Evolutionary conservation across 2,329 filamentous ascomycete species (phyloP).

Genomic region (Cercospora sp.): DNA sequence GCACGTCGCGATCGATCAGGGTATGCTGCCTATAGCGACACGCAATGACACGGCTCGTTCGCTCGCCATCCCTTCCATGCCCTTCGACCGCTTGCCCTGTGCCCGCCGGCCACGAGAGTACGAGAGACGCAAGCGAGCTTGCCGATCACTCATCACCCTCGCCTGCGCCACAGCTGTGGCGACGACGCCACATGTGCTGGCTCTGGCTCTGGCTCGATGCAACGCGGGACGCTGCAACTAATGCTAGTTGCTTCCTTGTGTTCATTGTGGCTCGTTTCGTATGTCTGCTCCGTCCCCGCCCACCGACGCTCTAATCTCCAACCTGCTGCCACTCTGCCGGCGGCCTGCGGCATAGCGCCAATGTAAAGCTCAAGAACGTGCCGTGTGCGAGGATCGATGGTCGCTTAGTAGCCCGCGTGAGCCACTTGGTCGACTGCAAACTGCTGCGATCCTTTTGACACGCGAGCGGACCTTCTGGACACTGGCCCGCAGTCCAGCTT

Average conservation of each 20-base stretch:
- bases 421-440: not conserved
- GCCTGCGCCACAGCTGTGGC: conserved; percentile 3
- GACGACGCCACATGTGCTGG: not conserved
- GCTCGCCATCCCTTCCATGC: conserved; percentile 13
- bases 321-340: not conserved
- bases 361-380: not conserved
- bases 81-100: not conserved
- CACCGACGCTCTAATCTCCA: not conserved
- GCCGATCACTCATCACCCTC: not conserved
- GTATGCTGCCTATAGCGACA: conserved; percentile 15
- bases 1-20: conserved; percentile 20
- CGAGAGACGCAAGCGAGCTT: not conserved
- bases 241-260: not conserved
- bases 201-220: not conserved
- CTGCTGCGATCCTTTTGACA: conserved; percentile 9
- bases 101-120: not conserved
- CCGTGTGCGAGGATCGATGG: not conserved
- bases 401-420: not conserved
- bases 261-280: conserved; percentile 28
- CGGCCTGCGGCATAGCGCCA: not conserved
- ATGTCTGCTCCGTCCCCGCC: conserved; percentile 21
- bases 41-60: conserved; percentile 3
- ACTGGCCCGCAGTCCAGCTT: conserved; percentile 1
- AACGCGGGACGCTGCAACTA: not conserved
- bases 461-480: not conserved